These are phyloP conservation scores for Dictyostelium capitatum DNA, from an alignment of 78 protist species.

Conservation along the genomic window DNA sequence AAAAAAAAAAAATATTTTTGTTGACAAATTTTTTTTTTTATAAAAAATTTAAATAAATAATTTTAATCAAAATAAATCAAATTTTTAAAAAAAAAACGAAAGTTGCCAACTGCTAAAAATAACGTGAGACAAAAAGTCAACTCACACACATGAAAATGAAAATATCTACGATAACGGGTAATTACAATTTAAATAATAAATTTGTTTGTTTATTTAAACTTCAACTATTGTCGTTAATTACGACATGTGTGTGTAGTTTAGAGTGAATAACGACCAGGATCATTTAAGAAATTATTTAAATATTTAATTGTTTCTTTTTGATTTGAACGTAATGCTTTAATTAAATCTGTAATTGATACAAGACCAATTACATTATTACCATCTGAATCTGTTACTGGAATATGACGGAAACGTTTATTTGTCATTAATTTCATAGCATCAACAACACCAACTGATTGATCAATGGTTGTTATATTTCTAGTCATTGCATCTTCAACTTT, in stretches of 20 bases:
- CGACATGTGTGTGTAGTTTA: no score
- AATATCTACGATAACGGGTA: no score
- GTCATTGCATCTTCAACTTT: conserved; percentile 44
- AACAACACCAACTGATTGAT: not conserved
- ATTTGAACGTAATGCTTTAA: conserved; percentile 8
- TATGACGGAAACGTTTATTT: conserved; percentile 52
- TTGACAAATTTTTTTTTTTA: not conserved
- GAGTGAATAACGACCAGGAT: conserved; percentile 32
- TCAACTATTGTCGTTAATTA: no score
- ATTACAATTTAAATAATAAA: no score
- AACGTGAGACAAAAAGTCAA: no score
- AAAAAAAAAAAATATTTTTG: not conserved
- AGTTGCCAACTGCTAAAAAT: no score
- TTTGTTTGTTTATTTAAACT: no score
- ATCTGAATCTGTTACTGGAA: conserved; percentile 38
- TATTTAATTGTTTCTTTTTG: conserved; percentile 75
- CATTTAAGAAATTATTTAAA: conserved; percentile 40
- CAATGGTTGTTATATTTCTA: not conserved
- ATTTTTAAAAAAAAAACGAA: not conserved
- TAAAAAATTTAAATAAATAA: not conserved
- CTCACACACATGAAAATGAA: no score
- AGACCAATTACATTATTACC: conserved; percentile 27
- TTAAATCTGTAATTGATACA: conserved; percentile 59
- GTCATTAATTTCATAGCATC: conserved; percentile 60
- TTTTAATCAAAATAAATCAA: not conserved